These are phyloP conservation scores for Eimeria praecox DNA, from an alignment of 169 alveolate species.

Conservation along the genomic window DNA sequence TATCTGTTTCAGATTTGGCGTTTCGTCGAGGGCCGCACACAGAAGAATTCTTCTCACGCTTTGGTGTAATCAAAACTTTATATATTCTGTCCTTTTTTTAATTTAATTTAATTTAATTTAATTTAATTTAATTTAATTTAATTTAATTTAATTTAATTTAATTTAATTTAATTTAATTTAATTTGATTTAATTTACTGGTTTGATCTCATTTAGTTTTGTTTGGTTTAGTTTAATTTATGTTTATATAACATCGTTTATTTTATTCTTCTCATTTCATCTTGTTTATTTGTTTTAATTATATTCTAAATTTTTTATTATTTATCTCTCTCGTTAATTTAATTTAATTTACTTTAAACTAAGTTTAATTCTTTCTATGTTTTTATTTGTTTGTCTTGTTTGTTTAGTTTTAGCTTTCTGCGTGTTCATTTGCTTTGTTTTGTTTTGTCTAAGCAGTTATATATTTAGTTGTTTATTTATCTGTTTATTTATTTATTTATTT, in stretches of 20 bases:
- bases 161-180: background rate
- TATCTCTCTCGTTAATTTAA: background rate
- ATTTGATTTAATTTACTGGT: background rate
- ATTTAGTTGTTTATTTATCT: background rate
- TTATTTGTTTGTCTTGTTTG: background rate
- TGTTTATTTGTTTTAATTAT: too few species aligned
- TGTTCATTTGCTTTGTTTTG: slow-evolving; percentile 56
- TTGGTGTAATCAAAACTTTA: slow-evolving; percentile 80
- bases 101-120: background rate
- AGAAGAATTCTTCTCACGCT: slow-evolving; percentile 87
- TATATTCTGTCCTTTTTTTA: background rate
- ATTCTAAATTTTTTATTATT: background rate
- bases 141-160: background rate
- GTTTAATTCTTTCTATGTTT: background rate
- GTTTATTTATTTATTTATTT: slow-evolving; percentile 29
- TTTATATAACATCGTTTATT: background rate
- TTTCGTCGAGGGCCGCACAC: slow-evolving; percentile 88
- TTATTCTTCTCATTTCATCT: too few species aligned
- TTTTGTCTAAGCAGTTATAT: background rate
- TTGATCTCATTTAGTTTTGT: background rate
- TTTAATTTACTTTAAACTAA: background rate
- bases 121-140: background rate
- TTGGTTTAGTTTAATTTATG: background rate
- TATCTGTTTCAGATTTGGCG: slow-evolving; percentile 85
- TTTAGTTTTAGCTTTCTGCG: background rate